Base-by-base conservation (phyloP, 1,139 yeast genomes). In the Keqinozyma sinolaborantium region DNA sequence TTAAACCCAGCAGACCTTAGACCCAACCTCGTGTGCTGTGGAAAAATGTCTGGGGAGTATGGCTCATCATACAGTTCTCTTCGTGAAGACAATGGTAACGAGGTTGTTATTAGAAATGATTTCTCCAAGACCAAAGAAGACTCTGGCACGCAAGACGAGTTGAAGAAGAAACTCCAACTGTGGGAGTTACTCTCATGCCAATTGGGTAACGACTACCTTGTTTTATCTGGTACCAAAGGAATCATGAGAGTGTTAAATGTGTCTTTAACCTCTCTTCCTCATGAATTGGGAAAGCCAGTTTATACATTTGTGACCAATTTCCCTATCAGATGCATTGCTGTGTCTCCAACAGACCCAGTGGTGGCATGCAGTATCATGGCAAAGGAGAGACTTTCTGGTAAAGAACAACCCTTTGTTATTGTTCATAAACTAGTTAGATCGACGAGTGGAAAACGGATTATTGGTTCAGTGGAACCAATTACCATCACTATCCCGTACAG, bases 341-440 rank as follows among this genome's bases (percentile, higher is more conserved):
- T 86, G 1, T 75, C 94, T 5, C 75, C 79, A 0, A 66, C 72
- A 40, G 87, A 83, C 23, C 63, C 71, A 8, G 63, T 80, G 25
- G 64, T 88, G 8, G 95, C 95, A 1, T 77, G 88, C 45, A 94
- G 95, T 1, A 80, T 88, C 16, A 83, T 90, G 0, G 92, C 95
- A 1, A 73, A 79, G 39, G 94, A 85, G 47, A 67, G 84, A 39
- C 60, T 74, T 14, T 73, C 82, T 1, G 81, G 81, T 6, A 71
- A 78, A 25, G 95, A 83, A 45, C 95, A 85, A 48, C 94, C 95
- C 3, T 74, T 88, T 50, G 74, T 88, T 14, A 77, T 83, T 6
- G 58, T 88, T 32, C 86, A 86, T 43, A 68, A 73, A 29, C 41
- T 78, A 9, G 58, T 51, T 15, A 31, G 45, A 25, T 41, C 48